phyloP scores from a whole-genome alignment of 2,329 filamentous ascomycete species.

The Penicillium polonicum region DNA sequence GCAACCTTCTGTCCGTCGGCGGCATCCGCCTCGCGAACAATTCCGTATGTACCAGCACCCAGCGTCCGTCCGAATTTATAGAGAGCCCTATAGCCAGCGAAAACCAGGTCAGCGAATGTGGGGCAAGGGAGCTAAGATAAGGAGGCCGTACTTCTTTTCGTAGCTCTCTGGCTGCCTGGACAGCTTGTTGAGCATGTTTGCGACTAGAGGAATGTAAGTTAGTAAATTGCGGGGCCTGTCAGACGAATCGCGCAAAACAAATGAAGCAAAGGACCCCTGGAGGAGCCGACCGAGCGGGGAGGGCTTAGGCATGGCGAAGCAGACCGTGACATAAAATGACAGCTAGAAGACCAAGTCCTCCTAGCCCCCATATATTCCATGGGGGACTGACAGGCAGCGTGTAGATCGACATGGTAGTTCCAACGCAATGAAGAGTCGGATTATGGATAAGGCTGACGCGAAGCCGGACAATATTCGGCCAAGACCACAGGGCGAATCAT shows the following conservation, averaged over 20 bases:
- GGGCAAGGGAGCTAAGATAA: not conserved
- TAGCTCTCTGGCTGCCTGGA: constrained; percentile 97
- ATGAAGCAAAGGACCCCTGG: constrained; percentile 2
- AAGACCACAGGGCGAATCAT: constrained; percentile 3
- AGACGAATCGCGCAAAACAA: constrained; percentile 3
- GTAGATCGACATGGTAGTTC: constrained; percentile 8
- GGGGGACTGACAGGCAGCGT: constrained; percentile 9
- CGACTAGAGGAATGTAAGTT: constrained; percentile 55
- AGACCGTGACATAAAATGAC: constrained; percentile 6
- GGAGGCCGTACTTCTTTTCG: constrained; percentile 78
- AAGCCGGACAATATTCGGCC: not conserved
- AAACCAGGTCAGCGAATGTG: constrained; percentile 6
- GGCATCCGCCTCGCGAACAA: constrained; percentile 91
- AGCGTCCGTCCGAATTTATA: constrained; percentile 93
- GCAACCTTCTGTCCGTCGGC: constrained; percentile 77
- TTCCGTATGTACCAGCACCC: constrained; percentile 95
- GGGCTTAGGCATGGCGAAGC: not conserved
- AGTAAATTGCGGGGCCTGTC: constrained; percentile 9
- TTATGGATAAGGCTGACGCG: constrained; percentile 11
- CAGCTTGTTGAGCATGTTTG: constrained; percentile 90
- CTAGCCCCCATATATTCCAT: constrained; percentile 11
- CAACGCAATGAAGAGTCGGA: not conserved
- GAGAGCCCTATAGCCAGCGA: constrained; percentile 59
- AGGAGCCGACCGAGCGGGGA: constrained; percentile 16
- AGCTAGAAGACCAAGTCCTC: not conserved